These are phyloP conservation scores for Actinomortierella ambigua DNA, from an alignment of 371 early-diverging fungal genomes.

Conservation along the genomic window DNA sequence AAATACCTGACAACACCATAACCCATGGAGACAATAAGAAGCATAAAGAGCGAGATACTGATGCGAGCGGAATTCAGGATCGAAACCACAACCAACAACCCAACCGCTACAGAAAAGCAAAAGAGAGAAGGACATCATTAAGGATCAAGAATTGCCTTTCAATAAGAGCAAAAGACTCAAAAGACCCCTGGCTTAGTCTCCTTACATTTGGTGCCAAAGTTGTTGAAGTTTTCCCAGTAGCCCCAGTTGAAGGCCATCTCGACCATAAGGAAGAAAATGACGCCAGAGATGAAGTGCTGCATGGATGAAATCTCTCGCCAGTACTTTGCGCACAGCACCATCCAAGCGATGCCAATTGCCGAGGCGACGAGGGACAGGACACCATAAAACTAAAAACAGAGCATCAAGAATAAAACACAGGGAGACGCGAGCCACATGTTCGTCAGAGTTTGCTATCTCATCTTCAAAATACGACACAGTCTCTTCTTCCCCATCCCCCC, in stretches of 20 bases:
- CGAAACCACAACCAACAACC: constrained; percentile 67
- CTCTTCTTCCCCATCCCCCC: too few species aligned
- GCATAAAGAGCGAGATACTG: constrained; percentile 93
- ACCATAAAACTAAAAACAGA: constrained; percentile 63
- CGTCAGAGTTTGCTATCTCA: not conserved
- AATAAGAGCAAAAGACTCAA: constrained; percentile 32
- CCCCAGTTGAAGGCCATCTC: constrained; percentile 93
- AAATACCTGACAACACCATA: constrained; percentile 92
- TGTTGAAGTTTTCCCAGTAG: constrained; percentile 82
- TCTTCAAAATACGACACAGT: not conserved
- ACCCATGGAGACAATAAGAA: constrained; percentile 93
- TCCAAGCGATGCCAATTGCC: constrained; percentile 78
- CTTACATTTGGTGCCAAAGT: constrained; percentile 65
- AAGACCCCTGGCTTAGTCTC: constrained; percentile 3
- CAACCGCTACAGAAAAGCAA: constrained; percentile 50
- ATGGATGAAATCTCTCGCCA: constrained; percentile 90
- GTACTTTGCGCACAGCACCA: constrained; percentile 70
- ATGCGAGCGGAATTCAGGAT: constrained; percentile 89
- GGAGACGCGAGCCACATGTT: not conserved
- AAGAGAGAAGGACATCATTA: constrained; percentile 8
- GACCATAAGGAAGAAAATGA: constrained; percentile 82
- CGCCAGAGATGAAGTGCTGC: constrained; percentile 85
- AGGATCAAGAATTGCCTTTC: not conserved
- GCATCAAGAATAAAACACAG: not conserved
- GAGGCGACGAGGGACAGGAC: constrained; percentile 73